These are phyloP conservation scores for Haplosporangium gracile DNA, from an alignment of 192 early-diverging fungal genomes.

Conservation along the genomic window DNA sequence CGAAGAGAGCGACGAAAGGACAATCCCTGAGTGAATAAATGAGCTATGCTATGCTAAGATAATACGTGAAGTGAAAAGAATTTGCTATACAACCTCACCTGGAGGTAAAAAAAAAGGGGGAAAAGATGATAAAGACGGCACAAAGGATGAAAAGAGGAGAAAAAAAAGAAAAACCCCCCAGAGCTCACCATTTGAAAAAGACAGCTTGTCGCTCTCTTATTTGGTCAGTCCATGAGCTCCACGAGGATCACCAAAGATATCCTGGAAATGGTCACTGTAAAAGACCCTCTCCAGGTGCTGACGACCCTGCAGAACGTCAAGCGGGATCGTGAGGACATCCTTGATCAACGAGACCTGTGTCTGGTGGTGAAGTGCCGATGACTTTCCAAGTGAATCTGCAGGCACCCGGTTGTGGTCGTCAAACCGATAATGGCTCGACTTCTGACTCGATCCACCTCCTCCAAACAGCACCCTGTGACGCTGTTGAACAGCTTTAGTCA, in stretches of 20 bases:
- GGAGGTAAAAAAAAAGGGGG: not conserved
- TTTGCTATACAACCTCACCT: too few relatives aligned
- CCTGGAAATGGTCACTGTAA: slow-evolving; percentile 4
- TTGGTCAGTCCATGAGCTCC: slow-evolving; percentile 14
- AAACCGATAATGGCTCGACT: slow-evolving; percentile 20
- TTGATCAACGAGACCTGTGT: slow-evolving; percentile 36
- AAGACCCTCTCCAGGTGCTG: slow-evolving; percentile 27
- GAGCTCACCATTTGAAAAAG: too few relatives aligned
- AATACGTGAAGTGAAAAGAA: too few relatives aligned
- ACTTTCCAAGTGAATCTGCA: slow-evolving; percentile 34
- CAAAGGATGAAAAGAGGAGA: not conserved
- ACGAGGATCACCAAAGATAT: slow-evolving; percentile 17
- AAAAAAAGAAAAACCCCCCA: not conserved
- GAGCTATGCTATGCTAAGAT: too few relatives aligned
- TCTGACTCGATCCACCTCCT: not conserved
- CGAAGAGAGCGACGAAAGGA: too few relatives aligned
- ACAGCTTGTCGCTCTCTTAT: not conserved
- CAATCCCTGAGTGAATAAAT: too few relatives aligned
- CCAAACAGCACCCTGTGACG: slow-evolving; percentile 30
- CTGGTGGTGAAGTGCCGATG: slow-evolving; percentile 26
- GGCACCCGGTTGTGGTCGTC: slow-evolving; percentile 43
- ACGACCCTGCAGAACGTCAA: slow-evolving; percentile 10
- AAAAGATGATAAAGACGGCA: not conserved
- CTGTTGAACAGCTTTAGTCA: slow-evolving; percentile 11
- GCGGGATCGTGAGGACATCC: slow-evolving; percentile 22